Evolutionary conservation across 2,329 filamentous ascomycete genomes (phyloP).

Genomic region (Claviceps spartinae): DNA sequence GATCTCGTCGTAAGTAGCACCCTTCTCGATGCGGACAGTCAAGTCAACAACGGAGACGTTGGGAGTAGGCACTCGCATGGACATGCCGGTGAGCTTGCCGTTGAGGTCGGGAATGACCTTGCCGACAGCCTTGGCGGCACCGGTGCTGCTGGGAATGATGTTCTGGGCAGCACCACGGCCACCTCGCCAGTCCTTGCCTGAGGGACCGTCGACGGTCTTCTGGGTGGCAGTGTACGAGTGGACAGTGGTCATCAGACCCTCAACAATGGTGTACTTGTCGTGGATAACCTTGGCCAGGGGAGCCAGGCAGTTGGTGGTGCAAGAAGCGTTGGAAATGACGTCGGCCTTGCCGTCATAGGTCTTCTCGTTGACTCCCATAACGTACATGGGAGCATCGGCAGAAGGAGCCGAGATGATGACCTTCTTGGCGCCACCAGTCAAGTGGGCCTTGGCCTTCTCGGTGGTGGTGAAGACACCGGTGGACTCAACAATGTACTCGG

Average conservation of each 20-base stretch:
- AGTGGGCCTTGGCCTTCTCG: conserved; percentile 87
- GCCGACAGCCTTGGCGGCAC: conserved; percentile 99
- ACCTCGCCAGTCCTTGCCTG: conserved; percentile 98
- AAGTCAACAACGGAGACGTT: conserved; percentile 99
- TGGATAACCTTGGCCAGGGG: conserved; percentile 98
- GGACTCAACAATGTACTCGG: conserved; percentile 92
- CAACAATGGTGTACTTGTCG: conserved; percentile 94
- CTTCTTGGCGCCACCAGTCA: conserved; percentile 97
- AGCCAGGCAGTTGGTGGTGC: conserved; percentile 99
- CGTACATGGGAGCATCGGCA: conserved; percentile 98
- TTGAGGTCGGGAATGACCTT: conserved; percentile 98
- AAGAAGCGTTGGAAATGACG: conserved; percentile 98
- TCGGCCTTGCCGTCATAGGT: conserved; percentile 80
- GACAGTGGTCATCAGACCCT: conserved; percentile 99
- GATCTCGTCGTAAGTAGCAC: conserved; percentile 78
- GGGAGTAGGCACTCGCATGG: conserved; percentile 95
- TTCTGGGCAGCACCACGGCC: conserved; percentile 97
- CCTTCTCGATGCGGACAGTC: conserved; percentile 88
- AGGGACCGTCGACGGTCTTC: conserved; percentile 98
- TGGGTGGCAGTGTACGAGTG: conserved; percentile 99
- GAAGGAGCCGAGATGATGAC: conserved; percentile 87
- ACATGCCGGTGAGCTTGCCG: conserved; percentile 99
- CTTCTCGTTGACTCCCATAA: conserved; percentile 98
- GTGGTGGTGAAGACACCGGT: conserved; percentile 98
- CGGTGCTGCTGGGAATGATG: conserved; percentile 98